Percentiles rank a stretch among this genome's conserved stretches.
Evolutionary conservation across 345 rosid genomes (phyloP).

Genomic region (Bruguiera parviflora): DNA sequence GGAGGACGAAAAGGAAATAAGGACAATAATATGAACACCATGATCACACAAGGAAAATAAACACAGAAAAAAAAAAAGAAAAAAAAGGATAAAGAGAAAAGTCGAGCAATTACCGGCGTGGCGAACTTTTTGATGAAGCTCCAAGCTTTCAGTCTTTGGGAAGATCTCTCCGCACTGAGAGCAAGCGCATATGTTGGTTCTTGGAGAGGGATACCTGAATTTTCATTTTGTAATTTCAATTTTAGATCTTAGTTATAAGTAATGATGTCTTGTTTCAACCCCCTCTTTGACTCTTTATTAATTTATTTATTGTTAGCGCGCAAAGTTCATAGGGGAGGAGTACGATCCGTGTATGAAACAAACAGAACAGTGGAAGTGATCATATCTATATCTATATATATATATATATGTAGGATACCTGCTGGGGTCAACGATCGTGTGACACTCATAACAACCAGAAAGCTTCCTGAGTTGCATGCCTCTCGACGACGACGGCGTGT

Average conservation of each 20-base stretch:
- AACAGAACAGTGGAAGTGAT: too few species aligned
- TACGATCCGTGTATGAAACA: too few species aligned
- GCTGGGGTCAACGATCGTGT: constrained; percentile 89
- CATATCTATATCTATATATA: too few species aligned
- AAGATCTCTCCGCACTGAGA: constrained; percentile 92
- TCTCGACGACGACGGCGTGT: constrained; percentile 56
- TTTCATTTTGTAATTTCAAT: not conserved
- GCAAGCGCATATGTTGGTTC: constrained; percentile 68
- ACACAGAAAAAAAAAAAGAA: too few species aligned
- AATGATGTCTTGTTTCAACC: too few species aligned
- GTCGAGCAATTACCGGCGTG: constrained; percentile 69
- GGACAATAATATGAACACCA: too few species aligned
- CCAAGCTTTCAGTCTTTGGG: constrained; percentile 87
- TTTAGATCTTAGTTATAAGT: not conserved
- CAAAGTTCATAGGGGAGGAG: too few species aligned
- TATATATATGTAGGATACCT: constrained; percentile 36
- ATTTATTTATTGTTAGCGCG: too few species aligned
- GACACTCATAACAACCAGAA: constrained; percentile 97
- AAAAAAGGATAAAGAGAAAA: not conserved
- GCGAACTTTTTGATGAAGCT: constrained; percentile 93
- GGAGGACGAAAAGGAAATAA: too few species aligned
- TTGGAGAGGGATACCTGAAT: constrained; percentile 66
- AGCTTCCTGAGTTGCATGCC: constrained; percentile 95
- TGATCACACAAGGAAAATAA: too few species aligned
- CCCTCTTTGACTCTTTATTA: too few species aligned